phyloP scores from a whole-genome alignment of 768 basidiomycete genomes.

The Leccinellum albellum region DNA sequence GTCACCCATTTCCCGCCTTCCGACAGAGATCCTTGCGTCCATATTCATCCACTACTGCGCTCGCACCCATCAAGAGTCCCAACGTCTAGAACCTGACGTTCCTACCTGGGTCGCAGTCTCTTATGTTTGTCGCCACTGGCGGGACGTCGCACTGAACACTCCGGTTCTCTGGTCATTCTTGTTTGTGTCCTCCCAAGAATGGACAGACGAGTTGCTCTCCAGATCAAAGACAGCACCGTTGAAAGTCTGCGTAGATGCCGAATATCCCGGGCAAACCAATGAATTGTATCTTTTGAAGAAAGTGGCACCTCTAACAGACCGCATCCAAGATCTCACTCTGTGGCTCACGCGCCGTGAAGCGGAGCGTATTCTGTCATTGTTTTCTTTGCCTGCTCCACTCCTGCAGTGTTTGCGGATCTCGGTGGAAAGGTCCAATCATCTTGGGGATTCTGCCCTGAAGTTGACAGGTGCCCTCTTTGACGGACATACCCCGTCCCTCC shows the following conservation, averaged over 20 bases:
- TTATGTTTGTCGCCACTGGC: slow-evolving; percentile 36
- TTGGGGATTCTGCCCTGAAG: slow-evolving; percentile 20
- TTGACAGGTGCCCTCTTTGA: slow-evolving; percentile 26
- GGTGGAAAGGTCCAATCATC: slow-evolving; percentile 17
- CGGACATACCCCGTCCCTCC: slow-evolving; percentile 34
- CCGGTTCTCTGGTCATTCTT: slow-evolving; percentile 40
- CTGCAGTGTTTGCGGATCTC: slow-evolving; percentile 30
- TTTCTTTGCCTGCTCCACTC: slow-evolving; percentile 28
- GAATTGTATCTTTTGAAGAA: slow-evolving; percentile 29
- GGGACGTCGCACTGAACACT: slow-evolving; percentile 39
- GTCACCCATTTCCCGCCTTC: slow-evolving; percentile 18
- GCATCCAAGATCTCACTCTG: slow-evolving; percentile 34
- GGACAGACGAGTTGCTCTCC: slow-evolving; percentile 41
- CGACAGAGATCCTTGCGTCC: slow-evolving; percentile 20
- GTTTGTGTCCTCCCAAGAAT: slow-evolving; percentile 31
- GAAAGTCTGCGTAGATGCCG: slow-evolving; percentile 22
- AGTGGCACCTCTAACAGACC: slow-evolving; percentile 31
- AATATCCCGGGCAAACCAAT: slow-evolving; percentile 25
- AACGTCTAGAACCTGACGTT: neutral
- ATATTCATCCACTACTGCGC: slow-evolving; percentile 19
- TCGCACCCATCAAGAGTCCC: neutral
- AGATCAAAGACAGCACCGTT: slow-evolving; percentile 42
- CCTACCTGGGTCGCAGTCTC: slow-evolving; percentile 25
- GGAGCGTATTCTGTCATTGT: slow-evolving; percentile 24
- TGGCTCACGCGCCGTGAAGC: slow-evolving; percentile 13